Base-by-base conservation (phyloP, 2,329 filamentous ascomycete genomes). In the Alternaria novae-zelandiae region DNA sequence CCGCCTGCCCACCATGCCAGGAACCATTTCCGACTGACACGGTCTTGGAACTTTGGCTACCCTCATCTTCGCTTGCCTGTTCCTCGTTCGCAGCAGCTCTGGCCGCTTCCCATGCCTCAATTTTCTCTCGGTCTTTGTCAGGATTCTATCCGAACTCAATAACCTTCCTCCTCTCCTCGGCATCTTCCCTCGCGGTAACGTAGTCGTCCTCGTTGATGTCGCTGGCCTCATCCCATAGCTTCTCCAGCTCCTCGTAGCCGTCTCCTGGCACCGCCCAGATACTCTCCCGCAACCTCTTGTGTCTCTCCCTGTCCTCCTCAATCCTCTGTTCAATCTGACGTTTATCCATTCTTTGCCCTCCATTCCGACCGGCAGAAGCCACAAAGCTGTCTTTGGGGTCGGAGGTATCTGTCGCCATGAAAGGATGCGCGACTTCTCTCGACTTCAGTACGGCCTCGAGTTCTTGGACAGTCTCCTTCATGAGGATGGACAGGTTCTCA, bases 291-390 rank as follows among this genome's bases (percentile, higher is more conserved):
- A 95, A 84, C 46, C 95, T 85, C 84, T 99, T 99, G 80, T 99
- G 96, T 46, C 96, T 85, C 80, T 99, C 96, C 4, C 96, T 86
- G 80, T 99, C 96, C 81, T 99, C 96, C 73, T 99, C 96, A 67
- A 99, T 97, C 44, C 96, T 86, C 83, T 98, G 94, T 82, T 98
- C 94, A 57, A 97, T 92, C 81, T 97, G 92, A 59, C 91, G 87
- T 81, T 95, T 96, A 74, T 97, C 93, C 55, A 96, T 79, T 55
- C 85, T 83, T 47, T 84, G 80, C 10, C 74, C 74, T 4, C 83
- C 83, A 57, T 81, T 82, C 49, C 43, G 65, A 20, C 36, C 41
- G 15, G 51, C 15, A 15, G 36, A 67, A 30, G 47, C 21, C 36
- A 64, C 64, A 7, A 66, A 73, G 61, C 72, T 63, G 57, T 59